Base-by-base conservation (phyloP, 2,329 filamentous ascomycete species). In the Didymellaceae sp. region DNA sequence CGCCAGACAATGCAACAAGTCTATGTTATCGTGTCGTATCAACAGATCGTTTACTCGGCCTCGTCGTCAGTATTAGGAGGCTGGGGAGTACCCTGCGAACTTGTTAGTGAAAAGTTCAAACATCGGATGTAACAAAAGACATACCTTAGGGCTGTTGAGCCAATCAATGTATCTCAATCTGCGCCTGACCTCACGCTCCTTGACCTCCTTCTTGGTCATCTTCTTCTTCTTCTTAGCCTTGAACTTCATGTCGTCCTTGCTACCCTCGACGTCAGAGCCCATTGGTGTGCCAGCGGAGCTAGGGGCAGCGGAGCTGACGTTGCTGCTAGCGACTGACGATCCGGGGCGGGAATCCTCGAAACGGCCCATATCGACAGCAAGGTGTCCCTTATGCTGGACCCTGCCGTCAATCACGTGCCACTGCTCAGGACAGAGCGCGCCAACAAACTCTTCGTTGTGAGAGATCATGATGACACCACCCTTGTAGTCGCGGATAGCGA, bases 401-500 rank as follows among this genome's bases (percentile, higher is more conserved):
- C 88, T 87, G 2, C 94, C 94, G 65, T 93, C 90, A 46, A 85
- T 87, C 59, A 99, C 90, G 75, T 95, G 89, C 90, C 94, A 96
- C 77, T 97, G 92, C 79, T 99, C 95, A 4, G 89, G 90, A 77
- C 94, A 94, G 9, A 99, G 86, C 3, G 93, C 93, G 52, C 93
- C 92, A 42, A 99, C 92, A 68, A 99, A 99, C 75, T 99, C 94
- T 72, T 97, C 92, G 83, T 99, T 97, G 79, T 99, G 94, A 55
- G 92, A 97, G 76, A 99, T 99, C 87, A 99, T 96, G 59, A 99
- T 92, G 2, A 99, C 94, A 75, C 94, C 94, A 62, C 94, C 94
- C 80, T 91, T 95, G 85, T 95, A 99, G 71, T 97, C 94, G 63
- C 92, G 90, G 68, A 99, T 97, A 61, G 94, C 94, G 31, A 96